Percentiles rank a stretch among this genome's conserved stretches.
Conservation (phyloP, 2,329 filamentous ascomycete genomes). For the Escovopsis sp. region DNA sequence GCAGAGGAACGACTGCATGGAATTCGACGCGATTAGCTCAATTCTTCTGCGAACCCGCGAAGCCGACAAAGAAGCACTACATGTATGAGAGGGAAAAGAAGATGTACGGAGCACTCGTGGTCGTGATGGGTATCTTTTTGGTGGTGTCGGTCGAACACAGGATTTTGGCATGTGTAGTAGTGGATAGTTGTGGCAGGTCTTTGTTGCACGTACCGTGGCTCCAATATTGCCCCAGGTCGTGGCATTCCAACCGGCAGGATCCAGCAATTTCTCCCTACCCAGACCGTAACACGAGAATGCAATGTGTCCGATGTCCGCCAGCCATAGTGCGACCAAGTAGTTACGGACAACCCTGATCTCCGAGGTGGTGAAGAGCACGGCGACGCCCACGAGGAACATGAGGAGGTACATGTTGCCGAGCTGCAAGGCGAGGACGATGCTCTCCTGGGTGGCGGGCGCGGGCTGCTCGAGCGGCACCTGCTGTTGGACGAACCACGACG, state of each 20-base stretch:
- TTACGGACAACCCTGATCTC: slow-evolving; percentile 52
- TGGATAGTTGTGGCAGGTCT: not conserved
- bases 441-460: slow-evolving; percentile 26
- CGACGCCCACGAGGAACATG: slow-evolving; percentile 48
- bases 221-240: slow-evolving; percentile 63
- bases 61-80: too few species aligned
- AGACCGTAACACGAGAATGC: slow-evolving; percentile 44
- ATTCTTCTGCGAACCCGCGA: too few species aligned
- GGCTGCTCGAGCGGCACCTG: slow-evolving; percentile 35
- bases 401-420: slow-evolving; percentile 57
- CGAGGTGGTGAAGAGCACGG: slow-evolving; percentile 46
- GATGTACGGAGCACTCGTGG: too few species aligned
- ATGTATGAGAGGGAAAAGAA: too few species aligned
- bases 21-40: slow-evolving; percentile 1
- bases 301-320: slow-evolving; percentile 55
- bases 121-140: not conserved
- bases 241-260: slow-evolving; percentile 48
- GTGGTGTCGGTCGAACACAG: not conserved
- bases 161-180: not conserved
- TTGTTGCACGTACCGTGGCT: slow-evolving; percentile 35
- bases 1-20: slow-evolving; percentile 35
- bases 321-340: slow-evolving; percentile 50
- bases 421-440: slow-evolving; percentile 47
- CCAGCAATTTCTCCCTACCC: slow-evolving; percentile 37
- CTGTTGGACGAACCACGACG: slow-evolving; percentile 48